Conservation (phyloP, 768 basidiomycete genomes). For the Cubamyces lactineus region DNA sequence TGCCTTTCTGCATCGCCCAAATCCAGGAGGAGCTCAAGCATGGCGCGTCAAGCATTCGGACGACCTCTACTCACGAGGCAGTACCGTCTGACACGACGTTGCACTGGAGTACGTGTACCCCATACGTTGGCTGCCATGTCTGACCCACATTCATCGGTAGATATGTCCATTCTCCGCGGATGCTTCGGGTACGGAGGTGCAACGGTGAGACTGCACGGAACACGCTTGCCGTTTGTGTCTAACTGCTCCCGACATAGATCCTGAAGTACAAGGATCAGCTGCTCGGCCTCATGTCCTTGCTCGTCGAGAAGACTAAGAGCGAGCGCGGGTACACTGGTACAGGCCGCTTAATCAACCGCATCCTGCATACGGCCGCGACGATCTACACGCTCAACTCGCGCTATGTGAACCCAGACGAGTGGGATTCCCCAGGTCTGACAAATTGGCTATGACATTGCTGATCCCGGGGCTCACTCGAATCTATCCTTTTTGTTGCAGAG, state of each 20-base stretch:
- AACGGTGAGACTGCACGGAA: slow-evolving; percentile 45
- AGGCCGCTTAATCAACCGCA: slow-evolving; percentile 74
- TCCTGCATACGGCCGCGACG: slow-evolving; percentile 73
- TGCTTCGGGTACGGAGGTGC: slow-evolving; percentile 76
- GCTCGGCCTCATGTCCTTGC: slow-evolving; percentile 59
- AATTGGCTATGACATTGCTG: neutral
- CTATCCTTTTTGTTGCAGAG: slow-evolving; percentile 40
- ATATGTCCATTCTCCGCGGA: slow-evolving; percentile 81
- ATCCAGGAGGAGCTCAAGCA: slow-evolving; percentile 86
- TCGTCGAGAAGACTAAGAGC: slow-evolving; percentile 80
- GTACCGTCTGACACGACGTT: slow-evolving; percentile 86
- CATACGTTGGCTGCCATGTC: neutral
- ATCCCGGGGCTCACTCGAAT: slow-evolving; percentile 21
- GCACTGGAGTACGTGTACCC: slow-evolving; percentile 79
- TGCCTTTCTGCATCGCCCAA: slow-evolving; percentile 74
- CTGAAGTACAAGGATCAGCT: slow-evolving; percentile 70
- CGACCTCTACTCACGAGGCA: slow-evolving; percentile 73
- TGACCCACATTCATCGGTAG: slow-evolving; percentile 40
- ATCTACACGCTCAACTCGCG: slow-evolving; percentile 79
- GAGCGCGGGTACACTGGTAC: slow-evolving; percentile 88
- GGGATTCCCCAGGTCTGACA: slow-evolving; percentile 72
- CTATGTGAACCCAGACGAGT: slow-evolving; percentile 82
- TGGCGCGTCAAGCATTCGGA: slow-evolving; percentile 86
- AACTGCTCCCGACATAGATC: slow-evolving; percentile 47
- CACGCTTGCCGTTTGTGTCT: neutral